A percentile compares a stretch with the other conserved stretches of the same genome.
Evolutionary conservation across 169 alveolate genomes (phyloP).

Genomic region (Cyclospora cayetanensis): DNA sequence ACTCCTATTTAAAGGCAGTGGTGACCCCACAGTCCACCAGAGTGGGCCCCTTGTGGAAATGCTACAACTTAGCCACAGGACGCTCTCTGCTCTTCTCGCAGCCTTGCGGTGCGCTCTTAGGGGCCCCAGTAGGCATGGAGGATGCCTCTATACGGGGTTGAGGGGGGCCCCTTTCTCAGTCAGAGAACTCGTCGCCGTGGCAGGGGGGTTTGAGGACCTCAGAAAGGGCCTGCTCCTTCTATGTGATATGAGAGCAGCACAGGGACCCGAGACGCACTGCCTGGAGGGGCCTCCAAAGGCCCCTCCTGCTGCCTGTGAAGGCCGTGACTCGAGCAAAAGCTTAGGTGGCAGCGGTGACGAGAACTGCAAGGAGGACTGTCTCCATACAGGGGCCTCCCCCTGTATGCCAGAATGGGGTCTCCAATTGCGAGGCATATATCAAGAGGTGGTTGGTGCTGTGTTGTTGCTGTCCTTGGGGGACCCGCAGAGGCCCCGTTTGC

Average conservation of each 20-base stretch:
- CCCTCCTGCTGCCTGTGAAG: not conserved
- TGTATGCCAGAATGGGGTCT: not conserved
- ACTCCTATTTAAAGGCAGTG: not conserved
- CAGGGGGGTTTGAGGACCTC: not conserved
- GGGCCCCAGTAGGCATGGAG: constrained; percentile 6
- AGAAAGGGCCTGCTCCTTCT: not conserved
- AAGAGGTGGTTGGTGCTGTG: not conserved
- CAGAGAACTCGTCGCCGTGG: not conserved
- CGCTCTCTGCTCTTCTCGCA: not conserved
- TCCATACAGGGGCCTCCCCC: constrained; percentile 15
- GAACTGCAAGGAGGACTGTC: no score
- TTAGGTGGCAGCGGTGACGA: no score
- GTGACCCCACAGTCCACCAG: not conserved
- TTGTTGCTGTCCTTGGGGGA: constrained; percentile 27
- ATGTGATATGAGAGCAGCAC: not conserved
- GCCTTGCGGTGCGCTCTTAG: constrained; percentile 10
- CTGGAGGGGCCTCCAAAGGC: not conserved
- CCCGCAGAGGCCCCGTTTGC: not conserved
- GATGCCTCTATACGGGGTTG: not conserved
- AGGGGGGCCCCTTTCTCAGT: constrained; percentile 9
- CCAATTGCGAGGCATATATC: not conserved
- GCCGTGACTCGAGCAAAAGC: no score
- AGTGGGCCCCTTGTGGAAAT: not conserved
- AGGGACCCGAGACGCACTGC: not conserved
- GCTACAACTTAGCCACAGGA: not conserved